These are phyloP conservation scores for Coleophoma cylindrospora DNA, from an alignment of 2,329 filamentous ascomycete genomes.

Conservation along the genomic window DNA sequence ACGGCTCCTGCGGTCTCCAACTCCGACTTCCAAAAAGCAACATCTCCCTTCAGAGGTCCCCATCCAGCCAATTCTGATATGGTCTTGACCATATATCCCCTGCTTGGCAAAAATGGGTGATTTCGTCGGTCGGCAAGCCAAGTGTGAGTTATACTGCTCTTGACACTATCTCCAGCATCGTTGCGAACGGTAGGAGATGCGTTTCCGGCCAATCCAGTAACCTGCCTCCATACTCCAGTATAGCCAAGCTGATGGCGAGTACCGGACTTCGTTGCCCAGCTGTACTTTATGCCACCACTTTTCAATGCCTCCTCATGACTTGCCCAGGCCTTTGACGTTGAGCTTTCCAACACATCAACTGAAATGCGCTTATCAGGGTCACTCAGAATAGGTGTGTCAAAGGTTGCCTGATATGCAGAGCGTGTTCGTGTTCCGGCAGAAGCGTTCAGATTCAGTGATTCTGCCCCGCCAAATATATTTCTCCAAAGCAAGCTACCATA, in stretches of 20 bases:
- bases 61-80: slow-evolving; percentile 81
- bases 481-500: slow-evolving; percentile 83
- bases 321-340: slow-evolving; percentile 86
- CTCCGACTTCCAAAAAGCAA: slow-evolving; percentile 92
- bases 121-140: slow-evolving; percentile 79
- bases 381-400: slow-evolving; percentile 77
- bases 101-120: slow-evolving; percentile 76
- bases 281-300: slow-evolving; percentile 70
- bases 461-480: slow-evolving; percentile 92
- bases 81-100: slow-evolving; percentile 76
- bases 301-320: slow-evolving; percentile 87
- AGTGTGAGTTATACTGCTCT: slow-evolving; percentile 78
- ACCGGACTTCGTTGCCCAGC: slow-evolving; percentile 62
- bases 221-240: slow-evolving; percentile 78
- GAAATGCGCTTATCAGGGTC: slow-evolving; percentile 79
- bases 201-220: slow-evolving; percentile 70
- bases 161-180: slow-evolving; percentile 87
- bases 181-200: slow-evolving; percentile 78
- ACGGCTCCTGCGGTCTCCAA: slow-evolving; percentile 73
- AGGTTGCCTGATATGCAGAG: slow-evolving; percentile 82
- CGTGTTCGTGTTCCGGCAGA: slow-evolving; percentile 85
- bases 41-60: slow-evolving; percentile 79
- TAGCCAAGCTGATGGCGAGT: slow-evolving; percentile 77
- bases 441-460: slow-evolving; percentile 81
- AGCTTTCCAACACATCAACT: slow-evolving; percentile 74